phyloP scores from a whole-genome alignment of 2,329 filamentous ascomycete species.

The Exserohilum turcica region DNA sequence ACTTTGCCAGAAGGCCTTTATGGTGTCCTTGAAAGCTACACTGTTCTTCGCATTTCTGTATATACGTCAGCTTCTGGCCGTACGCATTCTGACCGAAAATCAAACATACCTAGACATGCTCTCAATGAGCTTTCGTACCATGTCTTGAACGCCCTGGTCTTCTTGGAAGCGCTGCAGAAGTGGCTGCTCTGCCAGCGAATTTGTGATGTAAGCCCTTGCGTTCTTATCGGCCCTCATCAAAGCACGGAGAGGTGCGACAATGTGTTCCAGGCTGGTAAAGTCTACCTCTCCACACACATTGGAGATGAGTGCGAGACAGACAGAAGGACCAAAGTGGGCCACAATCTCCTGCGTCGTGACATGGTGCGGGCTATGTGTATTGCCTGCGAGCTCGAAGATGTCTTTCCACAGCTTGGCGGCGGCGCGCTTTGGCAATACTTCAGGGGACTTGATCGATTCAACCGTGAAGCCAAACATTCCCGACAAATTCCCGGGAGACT shows the following conservation, averaged over 20 bases:
- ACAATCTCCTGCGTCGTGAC: constrained; percentile 43
- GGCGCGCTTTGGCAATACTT: constrained; percentile 75
- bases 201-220: constrained; percentile 39
- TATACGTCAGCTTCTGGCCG: constrained; percentile 25
- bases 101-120: constrained; percentile 37
- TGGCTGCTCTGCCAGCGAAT: constrained; percentile 36
- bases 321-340: constrained; percentile 39
- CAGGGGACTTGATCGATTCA: constrained; percentile 70
- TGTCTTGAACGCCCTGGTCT: constrained; percentile 33
- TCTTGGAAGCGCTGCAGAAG: constrained; percentile 38
- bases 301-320: constrained; percentile 38
- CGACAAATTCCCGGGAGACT: constrained; percentile 63
- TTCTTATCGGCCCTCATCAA: constrained; percentile 40
- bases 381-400: constrained; percentile 41
- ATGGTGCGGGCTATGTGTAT: constrained; percentile 35
- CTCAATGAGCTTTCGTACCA: constrained; percentile 44
- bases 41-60: constrained; percentile 44
- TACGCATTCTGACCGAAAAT: neutral
- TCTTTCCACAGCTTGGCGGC: constrained; percentile 73
- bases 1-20: constrained; percentile 44
- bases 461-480: constrained; percentile 74
- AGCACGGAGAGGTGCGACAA: constrained; percentile 40
- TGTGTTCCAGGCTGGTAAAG: constrained; percentile 41
- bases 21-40: constrained; percentile 42
- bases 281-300: constrained; percentile 47